Evolutionary conservation across 1,284 basidiomycete genomes (phyloP).

Genomic region (Trametes sp.): DNA sequence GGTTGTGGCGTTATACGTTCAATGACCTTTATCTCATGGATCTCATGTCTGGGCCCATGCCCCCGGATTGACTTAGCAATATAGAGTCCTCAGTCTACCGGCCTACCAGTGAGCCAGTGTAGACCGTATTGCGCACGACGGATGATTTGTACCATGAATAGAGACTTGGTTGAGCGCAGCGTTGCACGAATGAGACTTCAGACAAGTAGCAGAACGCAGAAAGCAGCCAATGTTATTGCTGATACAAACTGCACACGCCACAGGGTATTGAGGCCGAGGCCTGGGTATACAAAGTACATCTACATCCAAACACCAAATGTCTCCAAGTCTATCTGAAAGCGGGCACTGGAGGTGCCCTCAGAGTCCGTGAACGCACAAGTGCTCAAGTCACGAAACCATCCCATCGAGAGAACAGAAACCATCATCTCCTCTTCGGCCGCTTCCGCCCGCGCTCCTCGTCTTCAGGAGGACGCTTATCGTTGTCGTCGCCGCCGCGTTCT

Average conservation of each 20-base stretch:
- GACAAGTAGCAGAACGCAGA: not conserved
- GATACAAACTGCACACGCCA: constrained; percentile 24
- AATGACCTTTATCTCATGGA: too few relatives aligned
- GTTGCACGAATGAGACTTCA: too few relatives aligned
- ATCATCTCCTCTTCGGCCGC: constrained; percentile 3
- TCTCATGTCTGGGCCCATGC: too few relatives aligned
- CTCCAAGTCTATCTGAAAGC: not conserved
- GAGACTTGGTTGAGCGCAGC: too few relatives aligned
- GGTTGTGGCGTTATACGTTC: too few relatives aligned
- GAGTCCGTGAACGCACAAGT: not conserved
- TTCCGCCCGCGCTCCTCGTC: not conserved
- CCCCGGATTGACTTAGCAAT: too few relatives aligned
- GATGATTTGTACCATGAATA: too few relatives aligned
- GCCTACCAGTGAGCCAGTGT: too few relatives aligned
- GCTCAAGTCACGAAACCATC: not conserved
- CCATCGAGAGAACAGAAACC: not conserved
- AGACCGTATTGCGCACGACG: too few relatives aligned
- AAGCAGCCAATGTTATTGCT: constrained; percentile 13
- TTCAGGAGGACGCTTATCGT: not conserved
- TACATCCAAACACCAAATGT: not conserved
- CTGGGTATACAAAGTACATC: not conserved
- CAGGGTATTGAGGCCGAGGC: not conserved
- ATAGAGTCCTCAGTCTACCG: too few relatives aligned
- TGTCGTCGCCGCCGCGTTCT: not conserved
- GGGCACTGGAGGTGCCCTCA: not conserved